Evolutionary conservation across 331 rosid genomes (phyloP).

Genomic region (Malus hybrid): DNA sequence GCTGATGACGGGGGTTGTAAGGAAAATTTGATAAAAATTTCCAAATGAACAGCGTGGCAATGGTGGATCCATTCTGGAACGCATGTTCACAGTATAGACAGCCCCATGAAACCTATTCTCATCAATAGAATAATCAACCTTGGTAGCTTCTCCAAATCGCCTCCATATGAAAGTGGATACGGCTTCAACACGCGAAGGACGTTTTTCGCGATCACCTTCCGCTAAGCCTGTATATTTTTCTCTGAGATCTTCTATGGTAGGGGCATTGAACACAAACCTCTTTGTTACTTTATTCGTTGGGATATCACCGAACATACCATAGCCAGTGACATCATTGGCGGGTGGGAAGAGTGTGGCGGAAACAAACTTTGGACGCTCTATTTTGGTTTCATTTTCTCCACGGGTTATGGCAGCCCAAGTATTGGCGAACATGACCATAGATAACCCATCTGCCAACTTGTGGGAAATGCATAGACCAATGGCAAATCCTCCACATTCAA

Average conservation of each 20-base stretch:
- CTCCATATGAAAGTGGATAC: slow-evolving; percentile 40
- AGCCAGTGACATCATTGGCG: neutral
- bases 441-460: slow-evolving; percentile 15
- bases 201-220: neutral
- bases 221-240: slow-evolving; percentile 5
- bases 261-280: slow-evolving; percentile 24
- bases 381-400: neutral
- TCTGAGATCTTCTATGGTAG: slow-evolving; percentile 19
- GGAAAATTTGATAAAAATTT: too few relatives aligned
- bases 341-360: slow-evolving; percentile 15
- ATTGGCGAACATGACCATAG: neutral
- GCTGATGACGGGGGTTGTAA: too few relatives aligned
- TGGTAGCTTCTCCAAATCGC: slow-evolving; percentile 22
- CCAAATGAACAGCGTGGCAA: slow-evolving; percentile 14
- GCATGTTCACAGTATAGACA: slow-evolving; percentile 30
- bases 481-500: slow-evolving; percentile 20
- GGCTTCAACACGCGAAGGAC: slow-evolving; percentile 34
- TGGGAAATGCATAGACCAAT: slow-evolving; percentile 19
- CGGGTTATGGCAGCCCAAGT: slow-evolving; percentile 12
- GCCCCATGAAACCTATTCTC: neutral
- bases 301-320: neutral
- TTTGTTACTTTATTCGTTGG: slow-evolving; percentile 24
- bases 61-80: slow-evolving; percentile 39
- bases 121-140: neutral
- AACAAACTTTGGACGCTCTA: neutral